These are phyloP conservation scores for Teunomyces stri DNA, from an alignment of 805 yeast species.

Conservation along the genomic window DNA sequence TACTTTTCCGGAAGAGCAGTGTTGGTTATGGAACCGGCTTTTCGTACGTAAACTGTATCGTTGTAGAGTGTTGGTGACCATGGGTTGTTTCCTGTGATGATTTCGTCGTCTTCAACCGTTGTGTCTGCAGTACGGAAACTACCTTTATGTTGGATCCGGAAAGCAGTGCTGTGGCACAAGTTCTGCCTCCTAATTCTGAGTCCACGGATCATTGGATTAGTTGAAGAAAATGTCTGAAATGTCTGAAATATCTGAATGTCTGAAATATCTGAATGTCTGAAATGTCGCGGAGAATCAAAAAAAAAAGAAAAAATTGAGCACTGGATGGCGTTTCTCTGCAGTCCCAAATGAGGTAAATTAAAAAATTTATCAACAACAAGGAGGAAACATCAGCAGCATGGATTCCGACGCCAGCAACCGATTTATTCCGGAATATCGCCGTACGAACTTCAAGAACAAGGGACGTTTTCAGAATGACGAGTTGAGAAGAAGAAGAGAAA, in stretches of 20 bases:
- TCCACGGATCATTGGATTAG: background rate
- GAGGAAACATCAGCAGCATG: constrained; percentile 39
- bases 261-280: too few relatives aligned
- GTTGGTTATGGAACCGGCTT: constrained; percentile 38
- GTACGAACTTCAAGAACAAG: constrained; percentile 93
- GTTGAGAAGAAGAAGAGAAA: constrained; percentile 96
- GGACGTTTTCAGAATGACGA: constrained; percentile 93
- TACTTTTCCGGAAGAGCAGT: constrained; percentile 50
- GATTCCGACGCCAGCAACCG: constrained; percentile 73
- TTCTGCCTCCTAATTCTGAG: constrained; percentile 1
- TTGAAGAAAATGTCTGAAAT: too few relatives aligned
- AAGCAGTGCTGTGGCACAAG: background rate
- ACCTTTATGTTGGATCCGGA: constrained; percentile 14
- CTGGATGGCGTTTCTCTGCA: background rate
- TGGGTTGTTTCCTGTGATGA: constrained; percentile 41
- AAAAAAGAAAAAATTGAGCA: background rate
- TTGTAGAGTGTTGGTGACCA: constrained; percentile 46
- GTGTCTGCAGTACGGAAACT: constrained; percentile 27
- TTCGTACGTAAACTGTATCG: constrained; percentile 43
- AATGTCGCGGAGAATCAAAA: background rate
- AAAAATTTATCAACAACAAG: constrained; percentile 4
- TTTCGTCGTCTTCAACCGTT: constrained; percentile 41
- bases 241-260: too few relatives aligned
- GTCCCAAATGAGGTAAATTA: background rate
- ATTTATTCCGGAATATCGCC: constrained; percentile 96